Base-by-base conservation (phyloP, 1,139 yeast species). In the Casaregolazyma suthepensis region DNA sequence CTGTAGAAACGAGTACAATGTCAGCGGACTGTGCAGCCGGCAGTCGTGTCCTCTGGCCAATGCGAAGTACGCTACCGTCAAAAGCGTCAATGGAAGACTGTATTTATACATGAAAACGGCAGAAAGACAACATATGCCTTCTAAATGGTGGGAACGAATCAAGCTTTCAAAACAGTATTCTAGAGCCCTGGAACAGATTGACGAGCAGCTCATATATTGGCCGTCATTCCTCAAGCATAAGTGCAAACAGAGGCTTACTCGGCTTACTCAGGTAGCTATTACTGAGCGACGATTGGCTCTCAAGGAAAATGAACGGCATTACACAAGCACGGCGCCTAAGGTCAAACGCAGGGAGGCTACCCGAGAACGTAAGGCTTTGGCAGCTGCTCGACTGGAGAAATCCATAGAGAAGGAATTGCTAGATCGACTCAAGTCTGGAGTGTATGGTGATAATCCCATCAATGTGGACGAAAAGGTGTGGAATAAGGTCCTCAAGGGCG, bases 21-120 rank as follows among this genome's bases (percentile, higher is more conserved):
- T 87, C 37, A 56, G 90, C 57, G 99, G 99, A 59, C 77, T 93
- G 56, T 93, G 99, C 71, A 80, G 83, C 52, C 82, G 99, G 66
- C 93, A 85, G 69, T 87, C 97, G 15, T 93, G 99, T 69, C 99
- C 99, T 2, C 75, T 93, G 57, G 99, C 99, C 29, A 93, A 93
- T 69, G 88, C 98, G 35, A 82, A 90, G 66, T 93, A 93, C 72
- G 98, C 99, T 38, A 93, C 99, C 0, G 95, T 93, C 51, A 86
- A 93, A 64, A 85, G 82, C 64, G 80, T 89, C 45, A 94, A 90
- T 63, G 99, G 99, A 19, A 81, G 83, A 67, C 75, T 93, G 49
- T 93, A 90, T 66, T 76, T 93, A 44, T 93, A 93, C 73, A 93
- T 93, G 93, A 93, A 93, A 70, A 93, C 98, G 0, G 96, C 95